Evolutionary conservation across 1,139 yeast species (phyloP).

Genomic region (Zygosaccharomyces pseudobailii): DNA sequence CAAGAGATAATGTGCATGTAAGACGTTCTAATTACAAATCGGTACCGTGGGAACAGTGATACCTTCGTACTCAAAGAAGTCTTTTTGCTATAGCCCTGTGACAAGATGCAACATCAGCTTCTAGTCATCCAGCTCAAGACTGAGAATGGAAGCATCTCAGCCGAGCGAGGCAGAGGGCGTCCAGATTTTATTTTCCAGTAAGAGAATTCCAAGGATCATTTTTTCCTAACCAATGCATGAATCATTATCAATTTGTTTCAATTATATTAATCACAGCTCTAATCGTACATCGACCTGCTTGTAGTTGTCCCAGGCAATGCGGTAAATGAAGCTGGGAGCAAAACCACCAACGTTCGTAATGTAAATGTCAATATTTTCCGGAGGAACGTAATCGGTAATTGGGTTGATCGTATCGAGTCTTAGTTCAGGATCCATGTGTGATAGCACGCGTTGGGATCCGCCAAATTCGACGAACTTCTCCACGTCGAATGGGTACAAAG

Average conservation of each 20-base stretch:
- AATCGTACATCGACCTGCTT: slow-evolving; percentile 74
- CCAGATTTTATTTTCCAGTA: not conserved
- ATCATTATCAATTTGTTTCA: slow-evolving; percentile 1
- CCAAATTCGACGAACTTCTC: slow-evolving; percentile 91
- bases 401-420: slow-evolving; percentile 87
- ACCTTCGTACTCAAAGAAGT: slow-evolving; percentile 74
- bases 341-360: slow-evolving; percentile 95
- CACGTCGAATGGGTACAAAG: slow-evolving; percentile 87
- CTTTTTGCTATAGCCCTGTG: slow-evolving; percentile 56
- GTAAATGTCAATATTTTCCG: slow-evolving; percentile 90
- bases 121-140: slow-evolving; percentile 45
- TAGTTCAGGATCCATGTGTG: slow-evolving; percentile 31
- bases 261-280: slow-evolving; percentile 16
- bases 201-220: not conserved
- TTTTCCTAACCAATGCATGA: not conserved
- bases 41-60: slow-evolving; percentile 51
- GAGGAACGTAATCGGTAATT: slow-evolving; percentile 85
- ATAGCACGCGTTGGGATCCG: slow-evolving; percentile 49
- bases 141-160: slow-evolving; percentile 17
- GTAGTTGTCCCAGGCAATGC: slow-evolving; percentile 92
- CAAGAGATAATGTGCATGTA: slow-evolving; percentile 37
- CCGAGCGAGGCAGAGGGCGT: slow-evolving; percentile 41
- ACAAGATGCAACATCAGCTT: slow-evolving; percentile 6
- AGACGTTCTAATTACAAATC: slow-evolving; percentile 69
- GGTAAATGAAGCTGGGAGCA: slow-evolving; percentile 92